Conservation (phyloP, 257 asterid genomes). For the Ocimum tenuiflorum region DNA sequence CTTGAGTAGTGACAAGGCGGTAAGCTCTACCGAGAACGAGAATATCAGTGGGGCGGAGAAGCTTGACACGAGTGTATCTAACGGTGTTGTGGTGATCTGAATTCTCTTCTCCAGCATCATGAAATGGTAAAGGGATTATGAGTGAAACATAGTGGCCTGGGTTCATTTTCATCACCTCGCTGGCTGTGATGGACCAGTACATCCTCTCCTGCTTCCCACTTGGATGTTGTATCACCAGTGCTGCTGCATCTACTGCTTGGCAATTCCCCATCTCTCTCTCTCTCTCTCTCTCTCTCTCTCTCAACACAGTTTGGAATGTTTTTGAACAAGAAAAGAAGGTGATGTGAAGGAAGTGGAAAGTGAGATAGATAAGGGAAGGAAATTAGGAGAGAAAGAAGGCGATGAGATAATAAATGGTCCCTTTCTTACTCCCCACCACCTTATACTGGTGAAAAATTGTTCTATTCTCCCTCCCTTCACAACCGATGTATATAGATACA, state of each 20-base stretch:
- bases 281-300: neutral
- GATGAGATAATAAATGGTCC: constrained; percentile 18
- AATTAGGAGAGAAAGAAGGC: constrained; percentile 2
- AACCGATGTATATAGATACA: neutral
- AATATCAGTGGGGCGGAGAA: constrained; percentile 50
- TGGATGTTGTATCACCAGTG: constrained; percentile 59
- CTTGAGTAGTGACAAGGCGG: constrained; percentile 63
- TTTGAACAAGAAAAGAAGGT: constrained; percentile 12
- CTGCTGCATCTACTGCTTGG: constrained; percentile 67
- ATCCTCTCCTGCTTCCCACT: constrained; percentile 50
- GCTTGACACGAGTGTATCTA: constrained; percentile 52
- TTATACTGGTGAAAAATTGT: neutral
- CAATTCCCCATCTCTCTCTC: constrained; percentile 56
- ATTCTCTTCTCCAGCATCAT: constrained; percentile 19
- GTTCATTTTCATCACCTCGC: constrained; percentile 55
- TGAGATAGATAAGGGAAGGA: constrained; percentile 18
- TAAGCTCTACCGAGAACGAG: constrained; percentile 57
- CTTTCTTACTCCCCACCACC: constrained; percentile 17
- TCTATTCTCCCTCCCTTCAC: neutral
- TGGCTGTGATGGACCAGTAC: constrained; percentile 46
- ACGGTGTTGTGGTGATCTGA: constrained; percentile 33
- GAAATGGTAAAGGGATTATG: constrained; percentile 35
- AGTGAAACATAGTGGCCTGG: constrained; percentile 66
- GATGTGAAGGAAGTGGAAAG: constrained; percentile 10
- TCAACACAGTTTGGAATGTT: constrained; percentile 12